Percentiles rank a stretch among this genome's conserved stretches.
phyloP scores from a whole-genome alignment of 345 rosid genomes.

The Populus ilicifolia region DNA sequence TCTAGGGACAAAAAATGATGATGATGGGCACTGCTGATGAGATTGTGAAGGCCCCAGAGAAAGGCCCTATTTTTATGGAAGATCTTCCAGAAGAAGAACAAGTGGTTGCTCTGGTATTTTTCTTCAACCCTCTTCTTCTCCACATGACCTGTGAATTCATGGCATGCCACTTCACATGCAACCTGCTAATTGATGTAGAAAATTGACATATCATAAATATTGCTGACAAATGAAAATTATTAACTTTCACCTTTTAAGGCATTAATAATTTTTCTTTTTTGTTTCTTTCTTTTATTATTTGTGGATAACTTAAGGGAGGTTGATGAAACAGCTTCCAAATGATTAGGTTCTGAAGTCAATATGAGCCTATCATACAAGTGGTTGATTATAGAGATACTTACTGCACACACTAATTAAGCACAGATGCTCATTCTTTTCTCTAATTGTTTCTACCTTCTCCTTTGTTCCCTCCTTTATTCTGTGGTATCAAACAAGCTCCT shows the following conservation, averaged over 20 bases:
- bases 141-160: not conserved
- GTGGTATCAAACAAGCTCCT: not conserved
- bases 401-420: not conserved
- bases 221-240: not conserved
- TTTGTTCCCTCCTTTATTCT: not conserved
- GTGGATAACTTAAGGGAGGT: not conserved
- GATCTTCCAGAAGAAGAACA: constrained; percentile 98
- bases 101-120: constrained; percentile 59
- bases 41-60: constrained; percentile 92
- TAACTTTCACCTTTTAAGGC: not conserved
- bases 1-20: constrained; percentile 96
- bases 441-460: not conserved
- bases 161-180: not conserved
- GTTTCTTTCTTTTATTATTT: not conserved
- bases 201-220: not conserved
- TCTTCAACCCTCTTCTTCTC: not conserved
- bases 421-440: not conserved
- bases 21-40: constrained; percentile 99
- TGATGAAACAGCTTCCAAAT: not conserved
- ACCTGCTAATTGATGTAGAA: not conserved
- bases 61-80: constrained; percentile 85
- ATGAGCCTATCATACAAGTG: not conserved
- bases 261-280: not conserved
- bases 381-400: not conserved
- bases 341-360: not conserved